Evolutionary conservation across 1,284 basidiomycete species (phyloP), one percentile per base, ranked within the genome.

Genomic region (Pseudozyma tsukubaensis): DNA sequence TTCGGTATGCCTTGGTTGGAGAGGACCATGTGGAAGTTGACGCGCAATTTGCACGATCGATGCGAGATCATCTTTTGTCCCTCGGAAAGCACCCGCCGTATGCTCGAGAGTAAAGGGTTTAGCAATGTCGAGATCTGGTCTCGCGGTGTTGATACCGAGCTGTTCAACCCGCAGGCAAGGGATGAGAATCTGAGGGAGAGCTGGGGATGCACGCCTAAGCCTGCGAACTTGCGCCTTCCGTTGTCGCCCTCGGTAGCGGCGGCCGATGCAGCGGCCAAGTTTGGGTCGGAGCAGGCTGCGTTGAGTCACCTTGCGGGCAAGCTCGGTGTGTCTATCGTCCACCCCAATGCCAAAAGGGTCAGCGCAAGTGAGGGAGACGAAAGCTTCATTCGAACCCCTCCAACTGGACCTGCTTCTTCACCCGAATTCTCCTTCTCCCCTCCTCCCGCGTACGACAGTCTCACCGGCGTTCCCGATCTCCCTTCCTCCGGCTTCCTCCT

Each of bases 1-100:
- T 89, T 88, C 62, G 88, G 88, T 29, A 83, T 88, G 71, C 81
- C 85, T 0, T 88, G 87, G 86, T 84, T 89, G 16, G 87, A 88
- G 42, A 86, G 86, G 1, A 83, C 78, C 37, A 83, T 86, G 84
- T 86, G 85, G 85, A 59, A 56, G 1, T 67, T 86, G 1, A 84
- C 81, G 16, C 62, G 83, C 21, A 63, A 54, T 34, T 59, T 79
- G 24, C 78, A 76, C 62, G 62, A 78, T 59, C 80, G 79, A 48
- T 86, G 83, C 76, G 84, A 85, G 21, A 82, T 88, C 35, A 87
- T 87, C 6, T 87, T 88, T 53, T 89, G 88, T 72, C 88, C 88
- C 0, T 88, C 87, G 0, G 86, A 86, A 7, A 87, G 86, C 8
- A 89, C 88, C 0, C 79, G 83, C 11, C 75, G 84, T 12, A 88